These are phyloP conservation scores for Lyophyllum semitale DNA, from an alignment of 768 basidiomycete species.

Conservation along the genomic window DNA sequence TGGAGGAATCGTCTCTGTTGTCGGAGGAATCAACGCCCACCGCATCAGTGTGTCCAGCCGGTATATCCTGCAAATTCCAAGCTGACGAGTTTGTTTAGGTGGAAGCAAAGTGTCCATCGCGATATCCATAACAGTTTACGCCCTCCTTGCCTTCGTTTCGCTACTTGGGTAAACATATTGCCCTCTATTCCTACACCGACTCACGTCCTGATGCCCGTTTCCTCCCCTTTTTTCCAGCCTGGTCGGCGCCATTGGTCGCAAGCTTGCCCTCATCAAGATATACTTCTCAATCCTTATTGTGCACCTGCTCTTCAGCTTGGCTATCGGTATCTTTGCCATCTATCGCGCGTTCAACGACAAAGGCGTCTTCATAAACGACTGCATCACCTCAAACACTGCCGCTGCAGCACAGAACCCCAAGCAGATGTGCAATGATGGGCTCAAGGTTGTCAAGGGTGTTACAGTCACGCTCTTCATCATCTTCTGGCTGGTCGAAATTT, in stretches of 20 bases:
- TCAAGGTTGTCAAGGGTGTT: slow-evolving; percentile 41
- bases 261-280: slow-evolving; percentile 40
- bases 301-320: slow-evolving; percentile 48
- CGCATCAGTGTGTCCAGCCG: slow-evolving; percentile 9
- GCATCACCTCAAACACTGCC: slow-evolving; percentile 22
- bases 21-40: slow-evolving; percentile 22
- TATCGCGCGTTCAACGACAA: slow-evolving; percentile 44
- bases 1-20: slow-evolving; percentile 40
- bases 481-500: slow-evolving; percentile 50
- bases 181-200: neutral
- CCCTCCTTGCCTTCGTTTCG: slow-evolving; percentile 43
- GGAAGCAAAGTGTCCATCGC: slow-evolving; percentile 41
- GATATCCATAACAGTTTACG: slow-evolving; percentile 43
- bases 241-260: slow-evolving; percentile 42
- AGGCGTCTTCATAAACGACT: slow-evolving; percentile 37
- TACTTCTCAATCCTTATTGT: slow-evolving; percentile 43
- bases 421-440: slow-evolving; percentile 39
- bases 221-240: slow-evolving; percentile 27
- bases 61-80: neutral
- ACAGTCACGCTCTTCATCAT: slow-evolving; percentile 43
- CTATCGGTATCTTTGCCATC: slow-evolving; percentile 44
- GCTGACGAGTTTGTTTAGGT: slow-evolving; percentile 17
- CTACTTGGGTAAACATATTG: slow-evolving; percentile 39
- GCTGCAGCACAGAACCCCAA: slow-evolving; percentile 15
- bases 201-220: neutral